Percentiles rank a stretch among this genome's conserved stretches.
phyloP scores from a whole-genome alignment of 2,329 filamentous ascomycete genomes.

The Nemania diffusa region DNA sequence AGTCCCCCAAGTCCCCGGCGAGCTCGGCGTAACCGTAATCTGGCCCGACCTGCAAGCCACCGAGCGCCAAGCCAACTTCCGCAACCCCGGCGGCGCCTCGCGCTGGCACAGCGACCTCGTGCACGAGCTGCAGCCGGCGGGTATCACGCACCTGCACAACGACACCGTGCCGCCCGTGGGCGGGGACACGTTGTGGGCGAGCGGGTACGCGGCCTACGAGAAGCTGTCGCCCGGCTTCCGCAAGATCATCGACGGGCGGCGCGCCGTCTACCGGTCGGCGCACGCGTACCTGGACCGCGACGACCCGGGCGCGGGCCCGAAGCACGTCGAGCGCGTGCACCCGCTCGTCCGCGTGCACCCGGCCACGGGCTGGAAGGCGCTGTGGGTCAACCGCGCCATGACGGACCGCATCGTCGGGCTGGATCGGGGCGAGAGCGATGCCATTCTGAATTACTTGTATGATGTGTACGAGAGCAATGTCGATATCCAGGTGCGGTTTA shows the following conservation, averaged over 20 bases:
- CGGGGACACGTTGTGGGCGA: slow-evolving; percentile 79
- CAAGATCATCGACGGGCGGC: slow-evolving; percentile 73
- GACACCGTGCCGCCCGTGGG: slow-evolving; percentile 72
- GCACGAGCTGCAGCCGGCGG: slow-evolving; percentile 76
- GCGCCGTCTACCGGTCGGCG: slow-evolving; percentile 72
- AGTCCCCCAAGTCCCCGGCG: slow-evolving; percentile 75
- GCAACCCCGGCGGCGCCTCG: slow-evolving; percentile 73
- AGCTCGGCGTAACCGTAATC: slow-evolving; percentile 72
- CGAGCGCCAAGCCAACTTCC: slow-evolving; percentile 69
- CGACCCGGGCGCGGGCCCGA: slow-evolving; percentile 68
- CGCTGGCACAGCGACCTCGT: slow-evolving; percentile 78
- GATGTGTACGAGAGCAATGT: slow-evolving; percentile 75
- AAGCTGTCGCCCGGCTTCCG: slow-evolving; percentile 77
- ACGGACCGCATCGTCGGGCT: slow-evolving; percentile 75
- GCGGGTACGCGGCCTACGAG: slow-evolving; percentile 76
- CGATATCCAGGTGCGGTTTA: slow-evolving; percentile 78
- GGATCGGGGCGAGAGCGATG: slow-evolving; percentile 74
- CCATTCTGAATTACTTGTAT: slow-evolving; percentile 73
- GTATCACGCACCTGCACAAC: slow-evolving; percentile 76
- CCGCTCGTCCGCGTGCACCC: slow-evolving; percentile 77
- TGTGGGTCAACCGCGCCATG: slow-evolving; percentile 78
- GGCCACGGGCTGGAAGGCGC: slow-evolving; percentile 77
- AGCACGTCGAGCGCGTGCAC: slow-evolving; percentile 73
- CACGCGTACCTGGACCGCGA: slow-evolving; percentile 75
- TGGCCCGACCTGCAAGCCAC: slow-evolving; percentile 76